Conservation (phyloP, 2,329 filamentous ascomycete genomes). For the Penicillium sp. region DNA sequence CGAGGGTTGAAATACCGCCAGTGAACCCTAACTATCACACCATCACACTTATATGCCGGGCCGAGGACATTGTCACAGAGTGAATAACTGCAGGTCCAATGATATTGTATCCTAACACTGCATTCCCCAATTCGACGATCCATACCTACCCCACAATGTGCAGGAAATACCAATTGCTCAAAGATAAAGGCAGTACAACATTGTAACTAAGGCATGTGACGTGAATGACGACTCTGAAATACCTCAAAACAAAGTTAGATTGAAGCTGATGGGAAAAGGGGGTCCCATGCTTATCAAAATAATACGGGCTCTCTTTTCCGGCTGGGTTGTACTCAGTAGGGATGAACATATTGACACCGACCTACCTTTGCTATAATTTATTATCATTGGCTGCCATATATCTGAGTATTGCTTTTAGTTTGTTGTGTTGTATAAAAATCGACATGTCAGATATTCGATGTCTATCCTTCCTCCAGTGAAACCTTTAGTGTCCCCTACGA, state of each 20-base stretch:
- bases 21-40: conserved; percentile 2
- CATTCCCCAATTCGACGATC: conserved; percentile 20
- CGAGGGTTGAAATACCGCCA: not conserved
- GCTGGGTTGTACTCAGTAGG: conserved; percentile 1
- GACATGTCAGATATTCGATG: not conserved
- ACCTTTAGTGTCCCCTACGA: conserved; percentile 9
- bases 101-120: conserved; percentile 6
- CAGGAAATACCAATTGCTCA: not conserved
- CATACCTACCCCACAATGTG: conserved; percentile 22
- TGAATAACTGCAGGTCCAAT: conserved; percentile 16
- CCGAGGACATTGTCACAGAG: conserved; percentile 3
- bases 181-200: not conserved
- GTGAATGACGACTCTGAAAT: not conserved
- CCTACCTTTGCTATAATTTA: not conserved
- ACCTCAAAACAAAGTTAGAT: not conserved
- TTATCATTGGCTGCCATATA: conserved; percentile 1
- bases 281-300: conserved; percentile 12
- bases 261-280: not conserved
- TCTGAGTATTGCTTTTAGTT: not conserved
- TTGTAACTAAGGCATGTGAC: not conserved
- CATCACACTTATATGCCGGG: not conserved
- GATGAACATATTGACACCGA: not conserved
- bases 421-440: conserved; percentile 2
- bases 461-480: conserved; percentile 11
- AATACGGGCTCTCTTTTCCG: conserved; percentile 12